A percentile compares a stretch with the other conserved stretches of the same genome.
Conservation (phyloP, 371 early-diverging fungal species). For the Coemansia sp. region DNA sequence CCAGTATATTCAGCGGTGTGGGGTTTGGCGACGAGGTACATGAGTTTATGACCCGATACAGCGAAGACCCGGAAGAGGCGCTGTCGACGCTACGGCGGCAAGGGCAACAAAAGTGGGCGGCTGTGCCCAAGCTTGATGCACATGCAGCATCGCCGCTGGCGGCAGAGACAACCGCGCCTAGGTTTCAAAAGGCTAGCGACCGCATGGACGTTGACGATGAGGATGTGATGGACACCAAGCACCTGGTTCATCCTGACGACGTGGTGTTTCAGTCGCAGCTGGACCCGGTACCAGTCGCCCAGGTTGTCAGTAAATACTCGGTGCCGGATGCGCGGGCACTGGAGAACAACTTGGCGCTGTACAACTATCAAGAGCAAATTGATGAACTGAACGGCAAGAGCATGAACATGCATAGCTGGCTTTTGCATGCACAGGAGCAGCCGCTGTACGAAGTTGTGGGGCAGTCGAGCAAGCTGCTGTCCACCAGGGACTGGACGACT, state of each 20-base stretch:
- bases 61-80: conserved; percentile 10
- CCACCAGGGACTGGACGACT: conserved; percentile 83
- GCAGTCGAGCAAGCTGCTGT: conserved; percentile 70
- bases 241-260: conserved; percentile 26
- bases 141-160: not conserved
- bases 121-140: conserved; percentile 1
- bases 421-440: conserved; percentile 66
- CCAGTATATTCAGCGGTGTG: not conserved
- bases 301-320: conserved; percentile 6
- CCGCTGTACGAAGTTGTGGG: conserved; percentile 71
- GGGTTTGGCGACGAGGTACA: conserved; percentile 11
- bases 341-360: conserved; percentile 10
- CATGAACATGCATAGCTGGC: conserved; percentile 66
- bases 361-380: conserved; percentile 26
- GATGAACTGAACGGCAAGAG: conserved; percentile 37
- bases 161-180: not conserved
- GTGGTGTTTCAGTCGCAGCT: conserved; percentile 39
- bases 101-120: not conserved
- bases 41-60: conserved; percentile 14
- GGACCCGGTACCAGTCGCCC: conserved; percentile 20
- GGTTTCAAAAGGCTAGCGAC: not conserved
- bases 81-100: conserved; percentile 1
- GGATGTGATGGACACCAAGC: not conserved
- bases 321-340: conserved; percentile 19
- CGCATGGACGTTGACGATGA: conserved; percentile 24